Percentiles rank a stretch among this genome's conserved stretches.
phyloP scores from a whole-genome alignment of 176 grass and related monocot genomes.

The Oryza australiensis region DNA sequence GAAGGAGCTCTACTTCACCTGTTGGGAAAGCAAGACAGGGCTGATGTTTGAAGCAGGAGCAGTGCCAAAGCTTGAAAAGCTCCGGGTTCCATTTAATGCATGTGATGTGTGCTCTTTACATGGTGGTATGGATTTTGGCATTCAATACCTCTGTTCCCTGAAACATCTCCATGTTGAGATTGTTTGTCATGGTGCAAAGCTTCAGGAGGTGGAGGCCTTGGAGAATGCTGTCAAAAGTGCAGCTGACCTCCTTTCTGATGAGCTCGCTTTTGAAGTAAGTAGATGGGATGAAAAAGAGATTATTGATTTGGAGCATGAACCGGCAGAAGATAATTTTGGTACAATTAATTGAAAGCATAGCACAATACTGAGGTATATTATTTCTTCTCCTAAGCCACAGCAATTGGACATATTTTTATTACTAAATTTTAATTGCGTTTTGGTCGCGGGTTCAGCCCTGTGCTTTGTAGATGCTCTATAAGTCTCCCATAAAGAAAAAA shows the following conservation, averaged over 20 bases:
- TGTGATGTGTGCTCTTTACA: neutral
- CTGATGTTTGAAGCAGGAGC: neutral
- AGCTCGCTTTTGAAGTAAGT: conserved; percentile 24
- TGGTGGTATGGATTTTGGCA: conserved; percentile 9
- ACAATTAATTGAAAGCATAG: neutral
- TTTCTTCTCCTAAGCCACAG: neutral
- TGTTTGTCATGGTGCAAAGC: neutral
- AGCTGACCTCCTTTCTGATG: neutral
- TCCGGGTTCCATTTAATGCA: conserved; percentile 3
- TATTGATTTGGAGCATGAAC: neutral
- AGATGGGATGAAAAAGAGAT: conserved; percentile 30
- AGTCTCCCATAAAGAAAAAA: too few species aligned
- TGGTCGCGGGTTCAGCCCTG: too few species aligned
- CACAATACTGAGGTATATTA: neutral
- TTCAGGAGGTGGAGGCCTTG: conserved; percentile 6
- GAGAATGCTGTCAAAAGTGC: neutral
- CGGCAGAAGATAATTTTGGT: neutral
- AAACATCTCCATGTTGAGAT: conserved; percentile 23
- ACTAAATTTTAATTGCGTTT: neutral
- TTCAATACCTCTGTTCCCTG: neutral
- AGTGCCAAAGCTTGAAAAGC: conserved; percentile 18
- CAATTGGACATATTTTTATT: neutral
- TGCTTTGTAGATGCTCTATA: too few species aligned
- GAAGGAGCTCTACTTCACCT: neutral
- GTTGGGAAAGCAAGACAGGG: neutral